Evolutionary conservation across 352 stramenopile genomes (phyloP), one percentile per base, ranked within the genome.

Genomic region (Pythium plurisporium): DNA sequence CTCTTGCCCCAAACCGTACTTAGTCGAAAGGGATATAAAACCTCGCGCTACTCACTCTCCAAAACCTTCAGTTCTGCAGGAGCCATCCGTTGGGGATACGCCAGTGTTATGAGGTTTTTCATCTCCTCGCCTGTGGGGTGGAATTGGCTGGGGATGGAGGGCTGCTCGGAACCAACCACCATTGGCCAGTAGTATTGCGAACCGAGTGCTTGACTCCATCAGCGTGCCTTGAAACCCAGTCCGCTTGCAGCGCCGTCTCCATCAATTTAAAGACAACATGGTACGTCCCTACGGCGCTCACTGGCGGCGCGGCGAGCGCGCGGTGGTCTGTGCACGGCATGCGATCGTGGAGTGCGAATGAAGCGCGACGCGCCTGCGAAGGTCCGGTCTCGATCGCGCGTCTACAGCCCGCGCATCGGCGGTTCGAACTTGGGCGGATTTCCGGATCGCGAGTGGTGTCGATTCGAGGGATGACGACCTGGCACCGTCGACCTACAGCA

Each of bases 201-300:
- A 53, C 44, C 38, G 40, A 45, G 34, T 51, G 22, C 41, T 48
- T 57, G 56, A 45, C 46, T 23, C 25, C 29, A 45, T 52, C 20
- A 36, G 29, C 29, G 33, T 19, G 7, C 19, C n/a, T 40, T 34
- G 43, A 61, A 62, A 67, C 54, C 64, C 76, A 87, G 72, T 90
- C 77, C 80, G 78, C 76, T 86, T 90, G 77, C 77, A 73, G 74
- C 76, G 66, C 67, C 69, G 77, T 82, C 78, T 87, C 72, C 73
- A 81, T 81, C 77, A 91, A 89, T 62, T 59, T 64, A 82, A 87
- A 87, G 77, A 78, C 81, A 91, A 86, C 76, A 91, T 91, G 81
- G 81, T 91, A 88, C 64, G 81, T 78, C 31, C 40, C 49, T 48
- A 27, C 36, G 12, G 36, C 26, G 22, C 23, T 22, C 15, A 22